Conservation (phyloP, 148 eudicot genomes). For the Chenopodium formosanum region DNA sequence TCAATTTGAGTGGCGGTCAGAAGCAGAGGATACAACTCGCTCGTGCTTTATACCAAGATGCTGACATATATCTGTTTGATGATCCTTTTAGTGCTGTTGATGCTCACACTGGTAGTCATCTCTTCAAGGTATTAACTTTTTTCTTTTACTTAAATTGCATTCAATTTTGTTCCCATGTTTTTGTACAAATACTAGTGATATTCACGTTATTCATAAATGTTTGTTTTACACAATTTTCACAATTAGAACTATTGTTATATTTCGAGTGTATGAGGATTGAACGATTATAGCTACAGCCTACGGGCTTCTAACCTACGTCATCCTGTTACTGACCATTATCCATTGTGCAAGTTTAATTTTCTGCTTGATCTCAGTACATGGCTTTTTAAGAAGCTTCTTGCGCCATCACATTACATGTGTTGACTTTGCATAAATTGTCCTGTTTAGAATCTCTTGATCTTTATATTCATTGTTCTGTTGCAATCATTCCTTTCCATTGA, state of each 20-base stretch:
- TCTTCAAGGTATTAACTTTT: slow-evolving; percentile 45
- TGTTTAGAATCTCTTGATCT: neutral
- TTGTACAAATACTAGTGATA: neutral
- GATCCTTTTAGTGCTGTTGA: slow-evolving; percentile 75
- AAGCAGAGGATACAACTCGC: slow-evolving; percentile 66
- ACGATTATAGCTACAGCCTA: neutral
- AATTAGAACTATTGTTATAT: neutral
- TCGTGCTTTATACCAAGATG: slow-evolving; percentile 54
- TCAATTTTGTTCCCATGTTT: neutral
- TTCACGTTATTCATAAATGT: neutral
- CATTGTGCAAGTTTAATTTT: neutral
- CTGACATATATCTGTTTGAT: slow-evolving; percentile 56
- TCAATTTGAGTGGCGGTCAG: slow-evolving; percentile 68
- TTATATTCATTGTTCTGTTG: neutral
- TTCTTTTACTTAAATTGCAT: neutral
- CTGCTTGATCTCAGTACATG: neutral
- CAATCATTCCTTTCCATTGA: neutral
- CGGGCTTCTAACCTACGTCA: neutral
- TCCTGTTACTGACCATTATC: neutral
- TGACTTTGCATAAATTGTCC: neutral
- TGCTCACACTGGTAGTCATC: slow-evolving; percentile 68
- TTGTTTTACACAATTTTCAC: neutral
- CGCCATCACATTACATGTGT: neutral
- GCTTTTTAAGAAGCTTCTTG: neutral
- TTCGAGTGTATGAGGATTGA: neutral